Percentiles rank a stretch among this genome's conserved stretches.
Evolutionary conservation across 352 stramenopile genomes (phyloP).

Genomic region (Thraustochytrium striatum): DNA sequence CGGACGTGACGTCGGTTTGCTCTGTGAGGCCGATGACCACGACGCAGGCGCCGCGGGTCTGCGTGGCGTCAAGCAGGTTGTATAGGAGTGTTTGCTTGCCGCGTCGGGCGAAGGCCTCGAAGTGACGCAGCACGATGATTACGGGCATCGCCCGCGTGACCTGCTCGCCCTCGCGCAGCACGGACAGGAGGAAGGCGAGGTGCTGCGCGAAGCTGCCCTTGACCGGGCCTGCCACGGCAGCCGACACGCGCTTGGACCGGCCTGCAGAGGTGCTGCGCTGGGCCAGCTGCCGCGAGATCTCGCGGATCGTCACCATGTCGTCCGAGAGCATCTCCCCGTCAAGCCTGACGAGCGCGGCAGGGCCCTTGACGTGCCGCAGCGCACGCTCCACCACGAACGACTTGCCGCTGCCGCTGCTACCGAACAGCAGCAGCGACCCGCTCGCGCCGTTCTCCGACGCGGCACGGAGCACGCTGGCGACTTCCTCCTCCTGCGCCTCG

Average conservation of each 20-base stretch:
- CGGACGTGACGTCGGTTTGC: conserved; percentile 41
- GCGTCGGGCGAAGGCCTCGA: conserved; percentile 43
- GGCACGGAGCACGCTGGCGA: neutral
- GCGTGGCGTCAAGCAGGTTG: conserved; percentile 51
- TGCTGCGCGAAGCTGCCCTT: conserved; percentile 34
- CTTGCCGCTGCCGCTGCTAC: conserved; percentile 12
- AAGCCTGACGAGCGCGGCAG: conserved; percentile 3
- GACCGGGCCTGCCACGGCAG: neutral
- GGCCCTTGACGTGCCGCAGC: neutral
- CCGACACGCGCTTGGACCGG: neutral
- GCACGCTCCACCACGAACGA: conserved; percentile 24
- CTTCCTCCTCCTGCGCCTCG: conserved; percentile 6
- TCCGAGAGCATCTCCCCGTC: conserved; percentile 29
- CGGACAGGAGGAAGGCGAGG: conserved; percentile 30
- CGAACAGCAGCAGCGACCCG: neutral
- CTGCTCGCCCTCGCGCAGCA: conserved; percentile 35
- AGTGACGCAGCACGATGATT: conserved; percentile 49
- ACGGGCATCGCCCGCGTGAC: neutral
- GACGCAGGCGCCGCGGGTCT: conserved; percentile 31
- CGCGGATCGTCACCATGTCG: conserved; percentile 24
- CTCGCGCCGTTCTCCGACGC: conserved; percentile 35
- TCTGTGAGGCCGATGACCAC: conserved; percentile 47
- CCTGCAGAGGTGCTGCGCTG: neutral
- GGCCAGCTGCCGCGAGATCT: conserved; percentile 48
- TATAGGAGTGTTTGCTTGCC: conserved; percentile 51